Evolutionary conservation across 2,329 filamentous ascomycete genomes (phyloP).

Genomic region (Periconia sp.): DNA sequence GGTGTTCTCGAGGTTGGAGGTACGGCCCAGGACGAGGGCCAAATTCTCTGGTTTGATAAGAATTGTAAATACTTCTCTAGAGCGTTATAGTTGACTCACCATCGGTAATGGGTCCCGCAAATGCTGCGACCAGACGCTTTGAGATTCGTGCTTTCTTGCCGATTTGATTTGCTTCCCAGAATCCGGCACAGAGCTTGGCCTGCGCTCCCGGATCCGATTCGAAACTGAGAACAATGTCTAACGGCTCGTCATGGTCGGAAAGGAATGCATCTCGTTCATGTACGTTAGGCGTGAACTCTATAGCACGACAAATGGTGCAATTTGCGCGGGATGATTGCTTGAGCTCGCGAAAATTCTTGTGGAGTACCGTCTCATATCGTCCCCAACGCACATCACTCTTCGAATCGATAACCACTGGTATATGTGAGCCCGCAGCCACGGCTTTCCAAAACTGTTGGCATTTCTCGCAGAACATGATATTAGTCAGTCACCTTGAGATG

Average conservation of each 20-base stretch:
- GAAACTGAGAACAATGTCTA: conserved; percentile 16
- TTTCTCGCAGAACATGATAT: conserved; percentile 17
- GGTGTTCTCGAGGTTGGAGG: conserved; percentile 8
- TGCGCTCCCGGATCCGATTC: conserved; percentile 10
- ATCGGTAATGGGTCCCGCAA: conserved; percentile 10
- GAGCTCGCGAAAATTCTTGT: conserved; percentile 17
- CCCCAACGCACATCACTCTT: conserved; percentile 12
- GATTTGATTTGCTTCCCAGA: conserved; percentile 4
- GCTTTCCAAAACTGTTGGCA: conserved; percentile 14
- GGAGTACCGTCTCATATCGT: conserved; percentile 15
- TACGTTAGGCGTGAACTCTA: conserved; percentile 11
- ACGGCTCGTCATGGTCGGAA: conserved; percentile 9
- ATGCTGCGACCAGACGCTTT: conserved; percentile 14
- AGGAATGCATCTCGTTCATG: conserved; percentile 13
- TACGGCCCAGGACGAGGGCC: conserved; percentile 9
- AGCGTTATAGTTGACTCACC: conserved; percentile 4
- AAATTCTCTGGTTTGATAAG: conserved; percentile 9
- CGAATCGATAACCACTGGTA: conserved; percentile 1
- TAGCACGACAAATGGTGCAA: conserved; percentile 21
- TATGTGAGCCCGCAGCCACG: conserved; percentile 2
- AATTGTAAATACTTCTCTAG: background rate
- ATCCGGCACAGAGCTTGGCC: conserved; percentile 16
- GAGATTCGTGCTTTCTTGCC: conserved; percentile 4
- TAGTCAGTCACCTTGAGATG: background rate
- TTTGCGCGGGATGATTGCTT: conserved; percentile 14